Conservation (phyloP, 2,329 filamentous ascomycete species). For the Calonectria multiphialidica region DNA sequence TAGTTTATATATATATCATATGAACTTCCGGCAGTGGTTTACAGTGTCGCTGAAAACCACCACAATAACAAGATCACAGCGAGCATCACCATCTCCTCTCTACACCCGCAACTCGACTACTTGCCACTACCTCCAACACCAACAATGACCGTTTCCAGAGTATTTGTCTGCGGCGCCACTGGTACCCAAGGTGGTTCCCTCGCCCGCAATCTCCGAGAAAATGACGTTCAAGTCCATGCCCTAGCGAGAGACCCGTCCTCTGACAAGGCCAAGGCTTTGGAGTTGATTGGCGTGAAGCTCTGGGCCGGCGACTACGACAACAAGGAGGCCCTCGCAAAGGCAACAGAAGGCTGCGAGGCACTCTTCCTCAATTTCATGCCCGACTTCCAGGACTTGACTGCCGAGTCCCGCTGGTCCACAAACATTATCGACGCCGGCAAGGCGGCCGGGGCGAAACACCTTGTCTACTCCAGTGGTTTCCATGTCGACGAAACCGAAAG, state of each 20-base stretch:
- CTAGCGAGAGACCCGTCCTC: constrained; percentile 48
- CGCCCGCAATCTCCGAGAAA: constrained; percentile 47
- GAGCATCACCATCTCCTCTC: not conserved
- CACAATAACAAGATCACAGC: not conserved
- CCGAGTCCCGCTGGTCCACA: constrained; percentile 46
- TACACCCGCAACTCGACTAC: not conserved
- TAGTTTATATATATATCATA: not conserved
- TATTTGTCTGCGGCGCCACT: constrained; percentile 56
- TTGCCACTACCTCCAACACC: constrained; percentile 19
- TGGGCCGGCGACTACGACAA: constrained; percentile 50
- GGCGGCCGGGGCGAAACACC: constrained; percentile 51
- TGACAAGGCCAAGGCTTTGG: constrained; percentile 44
- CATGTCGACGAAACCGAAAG: constrained; percentile 45
- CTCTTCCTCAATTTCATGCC: constrained; percentile 51
- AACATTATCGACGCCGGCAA: constrained; percentile 52
- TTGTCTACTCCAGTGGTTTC: constrained; percentile 52
- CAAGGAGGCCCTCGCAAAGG: constrained; percentile 42
- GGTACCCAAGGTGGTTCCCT: constrained; percentile 54
- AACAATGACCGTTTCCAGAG: constrained; percentile 46
- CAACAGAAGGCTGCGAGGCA: constrained; percentile 45
- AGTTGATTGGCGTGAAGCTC: constrained; percentile 48
- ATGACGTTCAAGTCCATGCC: constrained; percentile 48
- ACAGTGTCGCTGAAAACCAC: not conserved
- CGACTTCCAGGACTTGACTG: constrained; percentile 44
- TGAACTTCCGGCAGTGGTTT: not conserved